phyloP scores from a whole-genome alignment of 2,329 filamentous ascomycete genomes.

The Beauveria scarabaeidicola region DNA sequence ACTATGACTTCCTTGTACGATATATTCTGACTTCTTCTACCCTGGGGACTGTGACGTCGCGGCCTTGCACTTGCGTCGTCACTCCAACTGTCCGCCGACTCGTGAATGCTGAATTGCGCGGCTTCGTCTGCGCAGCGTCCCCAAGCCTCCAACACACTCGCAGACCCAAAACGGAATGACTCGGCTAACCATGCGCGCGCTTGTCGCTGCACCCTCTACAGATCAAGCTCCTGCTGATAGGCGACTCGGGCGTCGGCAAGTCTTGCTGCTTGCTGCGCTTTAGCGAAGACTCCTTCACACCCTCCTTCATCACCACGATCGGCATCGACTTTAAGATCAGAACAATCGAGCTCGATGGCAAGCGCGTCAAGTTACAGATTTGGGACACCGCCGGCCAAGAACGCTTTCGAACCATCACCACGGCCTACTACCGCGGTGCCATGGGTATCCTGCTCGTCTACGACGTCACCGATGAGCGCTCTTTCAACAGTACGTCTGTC shows the following conservation, averaged over 20 bases:
- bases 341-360: conserved; percentile 97
- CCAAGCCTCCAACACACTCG: conserved; percentile 8
- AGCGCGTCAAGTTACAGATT: conserved; percentile 98
- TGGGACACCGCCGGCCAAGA: conserved; percentile 99
- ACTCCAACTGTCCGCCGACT: not conserved
- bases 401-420: conserved; percentile 97
- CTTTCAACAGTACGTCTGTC: conserved; percentile 72
- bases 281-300: conserved; percentile 95
- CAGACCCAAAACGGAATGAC: not conserved
- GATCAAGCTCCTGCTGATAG: conserved; percentile 96
- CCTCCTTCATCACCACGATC: conserved; percentile 97
- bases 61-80: not conserved
- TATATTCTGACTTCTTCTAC: conserved; percentile 9
- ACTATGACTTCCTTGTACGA: conserved; percentile 96
- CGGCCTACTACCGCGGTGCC: conserved; percentile 94
- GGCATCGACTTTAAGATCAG: conserved; percentile 99
- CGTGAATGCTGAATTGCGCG: not conserved
- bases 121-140: not conserved
- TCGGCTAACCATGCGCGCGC: not conserved
- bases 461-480: conserved; percentile 94
- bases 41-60: conserved; percentile 1
- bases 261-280: conserved; percentile 95
- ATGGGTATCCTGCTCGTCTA: conserved; percentile 98
- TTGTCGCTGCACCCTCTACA: conserved; percentile 28
- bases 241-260: conserved; percentile 93